phyloP scores from a whole-genome alignment of 352 stramenopile species.

The Phytophthora pluvialis region DNA sequence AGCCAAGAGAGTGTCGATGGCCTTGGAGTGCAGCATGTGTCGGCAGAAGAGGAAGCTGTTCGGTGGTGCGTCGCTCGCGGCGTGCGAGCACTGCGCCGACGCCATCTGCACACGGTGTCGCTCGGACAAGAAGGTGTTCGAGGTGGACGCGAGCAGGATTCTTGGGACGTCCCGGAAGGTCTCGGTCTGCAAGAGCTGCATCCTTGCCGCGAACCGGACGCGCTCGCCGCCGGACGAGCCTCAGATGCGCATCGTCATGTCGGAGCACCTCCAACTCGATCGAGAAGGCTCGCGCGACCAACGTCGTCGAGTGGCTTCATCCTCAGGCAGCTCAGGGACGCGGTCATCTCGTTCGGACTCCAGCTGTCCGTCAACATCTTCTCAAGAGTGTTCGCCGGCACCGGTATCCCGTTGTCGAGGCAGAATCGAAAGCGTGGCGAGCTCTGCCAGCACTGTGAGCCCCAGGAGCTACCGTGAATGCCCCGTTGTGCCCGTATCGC shows the following conservation, averaged over 20 bases:
- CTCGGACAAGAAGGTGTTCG: slow-evolving; percentile 41
- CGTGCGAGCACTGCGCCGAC: slow-evolving; percentile 40
- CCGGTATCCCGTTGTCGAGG: background rate
- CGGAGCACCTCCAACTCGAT: slow-evolving; percentile 24
- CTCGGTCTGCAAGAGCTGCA: slow-evolving; percentile 33
- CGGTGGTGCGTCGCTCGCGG: slow-evolving; percentile 27
- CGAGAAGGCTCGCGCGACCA: slow-evolving; percentile 14
- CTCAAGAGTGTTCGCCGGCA: slow-evolving; percentile 13
- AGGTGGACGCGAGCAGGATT: slow-evolving; percentile 30
- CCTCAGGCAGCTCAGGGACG: slow-evolving; percentile 8
- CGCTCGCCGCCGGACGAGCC: slow-evolving; percentile 20
- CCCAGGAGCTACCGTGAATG: slow-evolving; percentile 6
- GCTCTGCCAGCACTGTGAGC: slow-evolving; percentile 16
- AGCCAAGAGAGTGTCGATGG: slow-evolving; percentile 6
- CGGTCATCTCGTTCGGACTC: slow-evolving; percentile 20
- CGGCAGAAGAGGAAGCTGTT: slow-evolving; percentile 45
- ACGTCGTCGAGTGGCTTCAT: slow-evolving; percentile 16
- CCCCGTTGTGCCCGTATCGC: slow-evolving; percentile 2
- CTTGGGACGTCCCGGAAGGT: slow-evolving; percentile 25
- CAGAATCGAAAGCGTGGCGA: slow-evolving; percentile 14
- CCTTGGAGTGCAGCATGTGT: slow-evolving; percentile 48
- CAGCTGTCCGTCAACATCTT: slow-evolving; percentile 22
- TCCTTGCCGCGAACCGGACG: slow-evolving; percentile 27
- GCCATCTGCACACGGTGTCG: slow-evolving; percentile 42
- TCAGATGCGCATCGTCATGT: slow-evolving; percentile 27